Base-by-base conservation (phyloP, 352 stramenopile genomes). In the Saprolegnia parasitica region DNA sequence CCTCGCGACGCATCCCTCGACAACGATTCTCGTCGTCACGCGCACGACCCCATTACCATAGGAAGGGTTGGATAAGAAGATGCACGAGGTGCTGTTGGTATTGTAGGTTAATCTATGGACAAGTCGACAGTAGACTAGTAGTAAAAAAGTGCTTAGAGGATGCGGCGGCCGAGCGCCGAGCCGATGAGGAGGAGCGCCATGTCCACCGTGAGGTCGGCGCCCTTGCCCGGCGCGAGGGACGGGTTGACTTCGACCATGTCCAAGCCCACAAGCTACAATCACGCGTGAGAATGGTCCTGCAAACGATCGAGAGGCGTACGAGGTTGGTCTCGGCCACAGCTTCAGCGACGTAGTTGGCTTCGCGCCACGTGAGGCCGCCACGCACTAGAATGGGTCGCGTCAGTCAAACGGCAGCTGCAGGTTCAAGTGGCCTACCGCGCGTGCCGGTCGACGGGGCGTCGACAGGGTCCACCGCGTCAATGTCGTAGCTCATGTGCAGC, bases 201-300 rank as follows among this genome's bases (percentile, higher is more conserved):
- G 75, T 98, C 91, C 65, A 98, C 82, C 5, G 95, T 98, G 74
- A 96, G 88, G 63, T 90, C 80, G 24, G 91, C 93, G 13, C 93
- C 93, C 37, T 83, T 73, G 24, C 84, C 91, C 29, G 96, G 84
- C 5, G 91, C 89, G 58, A 98, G 78, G 57, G 75, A 91, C 42
- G 90, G 82, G 80, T 98, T 98, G n/a, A 98, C 80, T 79, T 98
- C 95, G 6, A 98, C 95, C 80, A 98, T 97, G 75, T 98, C 95
- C 32, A 98, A 86, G 5, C 89, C 85, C 73, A 79, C 80, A 29
- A 96, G 76, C 63, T 65, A 72, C 56, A 70, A 45, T 18, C 24
- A 32, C 21, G 24, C 32, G 56, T 68, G n/a, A 29, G 32, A 67
- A 65, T 4, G 55, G 18, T 56, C 63, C 6, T 15, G 55, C 58